Conservation (phyloP, 1,284 basidiomycete species). For the Cryptococcus deneoformans region DNA sequence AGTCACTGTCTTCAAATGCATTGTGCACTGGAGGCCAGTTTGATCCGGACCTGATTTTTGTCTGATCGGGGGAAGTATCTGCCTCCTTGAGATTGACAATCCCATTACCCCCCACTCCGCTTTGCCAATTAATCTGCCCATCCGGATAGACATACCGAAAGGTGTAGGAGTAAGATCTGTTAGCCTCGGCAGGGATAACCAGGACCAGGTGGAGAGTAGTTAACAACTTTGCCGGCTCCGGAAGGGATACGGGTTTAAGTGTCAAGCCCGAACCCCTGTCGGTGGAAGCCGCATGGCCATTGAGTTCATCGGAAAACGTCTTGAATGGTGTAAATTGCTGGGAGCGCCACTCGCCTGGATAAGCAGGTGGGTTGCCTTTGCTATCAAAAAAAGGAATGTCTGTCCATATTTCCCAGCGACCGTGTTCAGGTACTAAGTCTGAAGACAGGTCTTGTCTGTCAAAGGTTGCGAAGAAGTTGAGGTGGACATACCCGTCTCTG, state of each 20-base stretch:
- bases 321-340: no score
- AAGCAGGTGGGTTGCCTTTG: conserved; percentile 5
- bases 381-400: conserved; percentile 20
- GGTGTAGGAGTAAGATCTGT: conserved; percentile 20
- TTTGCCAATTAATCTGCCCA: conserved; percentile 26
- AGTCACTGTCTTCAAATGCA: background rate
- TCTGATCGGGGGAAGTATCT: background rate
- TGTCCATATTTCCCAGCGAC: conserved; percentile 33
- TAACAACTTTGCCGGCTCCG: background rate
- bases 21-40: background rate
- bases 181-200: background rate
- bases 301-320: no score
- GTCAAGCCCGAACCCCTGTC: no score
- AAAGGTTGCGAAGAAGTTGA: conserved; percentile 21
- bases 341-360: conserved; percentile 19
- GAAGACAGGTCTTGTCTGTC: conserved; percentile 11
- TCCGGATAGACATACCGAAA: conserved; percentile 18
- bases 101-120: conserved; percentile 27
- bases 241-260: background rate
- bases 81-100: conserved; percentile 14
- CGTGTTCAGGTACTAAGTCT: background rate
- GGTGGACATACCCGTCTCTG: conserved; percentile 12
- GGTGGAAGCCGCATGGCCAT: no score
- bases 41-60: background rate
- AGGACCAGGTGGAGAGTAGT: background rate